Evolutionary conservation across 345 rosid genomes (phyloP).

Genomic region (Eucalyptus cladocalyx): DNA sequence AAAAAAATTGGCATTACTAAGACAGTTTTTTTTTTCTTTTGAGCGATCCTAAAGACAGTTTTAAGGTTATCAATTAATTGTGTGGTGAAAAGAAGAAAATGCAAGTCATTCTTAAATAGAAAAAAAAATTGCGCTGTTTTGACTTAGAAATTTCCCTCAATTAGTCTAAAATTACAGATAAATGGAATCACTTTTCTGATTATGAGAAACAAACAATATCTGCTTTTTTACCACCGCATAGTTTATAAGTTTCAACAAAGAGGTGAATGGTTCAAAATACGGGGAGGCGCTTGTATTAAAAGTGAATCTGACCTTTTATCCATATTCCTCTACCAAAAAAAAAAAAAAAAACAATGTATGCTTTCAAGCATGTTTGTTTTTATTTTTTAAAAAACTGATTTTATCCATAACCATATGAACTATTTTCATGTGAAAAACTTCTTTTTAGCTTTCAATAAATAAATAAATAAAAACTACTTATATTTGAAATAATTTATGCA

Average conservation of each 20-base stretch:
- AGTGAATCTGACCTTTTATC: too few species aligned
- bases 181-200: not conserved
- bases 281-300: too few species aligned
- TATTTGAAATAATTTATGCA: not conserved
- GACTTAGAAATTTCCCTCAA: not conserved
- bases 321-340: too few species aligned
- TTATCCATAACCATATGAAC: not conserved
- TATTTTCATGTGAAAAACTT: not conserved
- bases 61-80: not conserved
- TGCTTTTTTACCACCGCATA: too few species aligned
- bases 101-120: not conserved
- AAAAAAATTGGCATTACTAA: not conserved
- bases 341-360: not conserved
- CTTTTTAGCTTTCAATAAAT: not conserved
- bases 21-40: not conserved
- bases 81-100: not conserved
- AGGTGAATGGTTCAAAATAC: too few species aligned
- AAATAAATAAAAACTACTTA: not conserved
- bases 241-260: too few species aligned
- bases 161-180: not conserved
- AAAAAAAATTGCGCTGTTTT: not conserved
- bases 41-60: not conserved
- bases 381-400: not conserved
- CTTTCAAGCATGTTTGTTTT: not conserved
- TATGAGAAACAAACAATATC: not conserved